These are phyloP conservation scores for Lenwebbia sp. DNA, from an alignment of 345 rosid species.

Conservation along the genomic window DNA sequence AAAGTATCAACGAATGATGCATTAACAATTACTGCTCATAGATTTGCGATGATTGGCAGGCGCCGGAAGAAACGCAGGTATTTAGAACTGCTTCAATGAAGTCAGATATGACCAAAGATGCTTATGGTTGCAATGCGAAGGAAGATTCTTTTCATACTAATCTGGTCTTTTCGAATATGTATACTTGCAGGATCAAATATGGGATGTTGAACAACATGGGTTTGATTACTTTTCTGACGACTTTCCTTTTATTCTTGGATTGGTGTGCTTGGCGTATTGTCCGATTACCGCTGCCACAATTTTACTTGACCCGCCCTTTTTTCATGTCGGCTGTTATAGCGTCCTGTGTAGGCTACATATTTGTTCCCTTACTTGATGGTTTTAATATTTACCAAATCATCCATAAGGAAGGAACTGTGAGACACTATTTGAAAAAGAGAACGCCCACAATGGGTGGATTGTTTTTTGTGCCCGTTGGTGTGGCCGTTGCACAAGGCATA, in stretches of 20 bases:
- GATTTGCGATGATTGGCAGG: constrained; percentile 51
- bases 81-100: neutral
- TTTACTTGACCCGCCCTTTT: constrained; percentile 61
- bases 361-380: constrained; percentile 58
- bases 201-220: constrained; percentile 55
- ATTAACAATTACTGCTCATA: constrained; percentile 41
- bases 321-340: constrained; percentile 43
- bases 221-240: constrained; percentile 43
- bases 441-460: constrained; percentile 90
- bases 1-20: constrained; percentile 39
- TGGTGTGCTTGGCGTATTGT: constrained; percentile 91
- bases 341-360: constrained; percentile 54
- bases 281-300: constrained; percentile 69
- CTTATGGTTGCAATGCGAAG: neutral
- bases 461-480: constrained; percentile 68
- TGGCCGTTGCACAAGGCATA: constrained; percentile 47
- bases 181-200: constrained; percentile 47
- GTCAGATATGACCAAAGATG: neutral
- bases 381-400: constrained; percentile 36
- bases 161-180: neutral
- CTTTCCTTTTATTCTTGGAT: constrained; percentile 53
- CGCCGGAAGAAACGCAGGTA: constrained; percentile 57
- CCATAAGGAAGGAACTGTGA: constrained; percentile 26
- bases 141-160: neutral
- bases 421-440: constrained; percentile 32